These are phyloP conservation scores for Didymella arachidicola DNA, from an alignment of 2,329 filamentous ascomycete genomes.

Conservation along the genomic window DNA sequence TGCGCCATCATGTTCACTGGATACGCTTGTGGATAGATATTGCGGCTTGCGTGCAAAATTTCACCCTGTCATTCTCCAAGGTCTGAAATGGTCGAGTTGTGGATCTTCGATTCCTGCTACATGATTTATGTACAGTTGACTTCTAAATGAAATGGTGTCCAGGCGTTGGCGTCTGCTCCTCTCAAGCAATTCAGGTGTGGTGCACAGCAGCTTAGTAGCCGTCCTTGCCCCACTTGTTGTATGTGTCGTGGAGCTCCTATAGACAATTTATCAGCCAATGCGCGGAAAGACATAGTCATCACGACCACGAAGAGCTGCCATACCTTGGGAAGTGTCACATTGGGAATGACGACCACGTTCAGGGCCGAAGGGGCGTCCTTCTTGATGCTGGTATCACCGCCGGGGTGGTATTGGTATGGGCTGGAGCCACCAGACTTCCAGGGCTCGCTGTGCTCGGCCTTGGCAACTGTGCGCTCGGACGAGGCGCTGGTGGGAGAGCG, in stretches of 20 bases:
- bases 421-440: constrained; percentile 75
- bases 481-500: constrained; percentile 83
- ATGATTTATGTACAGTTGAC: constrained; percentile 32
- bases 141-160: constrained; percentile 20
- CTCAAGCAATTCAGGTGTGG: constrained; percentile 20
- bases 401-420: constrained; percentile 75
- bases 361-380: constrained; percentile 93
- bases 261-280: constrained; percentile 20
- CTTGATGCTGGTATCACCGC: constrained; percentile 79
- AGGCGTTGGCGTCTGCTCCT: constrained; percentile 20
- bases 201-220: constrained; percentile 65
- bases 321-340: constrained; percentile 86
- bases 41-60: not conserved
- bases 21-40: not conserved
- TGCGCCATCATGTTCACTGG: too few relatives aligned
- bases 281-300: constrained; percentile 5
- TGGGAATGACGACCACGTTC: constrained; percentile 92
- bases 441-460: constrained; percentile 82
- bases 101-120: constrained; percentile 21
- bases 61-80: not conserved
- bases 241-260: constrained; percentile 90
- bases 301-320: not conserved
- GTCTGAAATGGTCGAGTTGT: constrained; percentile 1
- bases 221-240: constrained; percentile 99
- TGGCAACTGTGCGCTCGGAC: constrained; percentile 79